These are phyloP conservation scores for Silene coronaria DNA, from an alignment of 179 eudicot genomes.

Conservation along the genomic window DNA sequence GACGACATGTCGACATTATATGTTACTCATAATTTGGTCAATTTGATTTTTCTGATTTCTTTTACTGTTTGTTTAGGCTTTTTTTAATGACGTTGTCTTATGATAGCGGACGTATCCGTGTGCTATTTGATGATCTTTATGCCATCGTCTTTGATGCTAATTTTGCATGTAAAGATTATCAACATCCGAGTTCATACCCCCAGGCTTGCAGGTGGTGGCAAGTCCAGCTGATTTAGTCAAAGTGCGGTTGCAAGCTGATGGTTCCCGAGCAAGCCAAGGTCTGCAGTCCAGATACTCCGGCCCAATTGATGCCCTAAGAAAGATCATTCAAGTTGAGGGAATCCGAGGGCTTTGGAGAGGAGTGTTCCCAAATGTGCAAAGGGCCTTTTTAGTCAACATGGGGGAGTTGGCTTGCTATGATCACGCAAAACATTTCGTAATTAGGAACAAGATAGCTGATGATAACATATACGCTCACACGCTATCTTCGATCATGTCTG, in stretches of 20 bases:
- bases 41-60: no score
- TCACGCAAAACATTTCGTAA: conserved; percentile 63
- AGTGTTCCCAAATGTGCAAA: conserved; percentile 69
- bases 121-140: background rate
- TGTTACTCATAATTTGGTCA: no score
- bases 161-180: background rate
- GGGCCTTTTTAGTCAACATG: conserved; percentile 91
- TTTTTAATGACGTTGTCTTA: no score
- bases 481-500: conserved; percentile 65
- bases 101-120: no score
- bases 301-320: conserved; percentile 52
- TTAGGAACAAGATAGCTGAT: conserved; percentile 41
- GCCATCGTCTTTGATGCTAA: background rate
- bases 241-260: conserved; percentile 91
- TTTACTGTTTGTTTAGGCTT: no score
- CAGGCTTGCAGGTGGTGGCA: conserved; percentile 60
- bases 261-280: conserved; percentile 55
- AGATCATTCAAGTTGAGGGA: conserved; percentile 56
- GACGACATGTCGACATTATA: no score
- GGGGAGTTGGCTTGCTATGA: conserved; percentile 90
- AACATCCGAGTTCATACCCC: conserved; percentile 20
- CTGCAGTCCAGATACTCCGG: conserved; percentile 61
- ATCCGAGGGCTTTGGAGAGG: conserved; percentile 75
- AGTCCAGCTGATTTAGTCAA: conserved; percentile 93
- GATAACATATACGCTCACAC: conserved; percentile 84